Evolutionary conservation across 192 early-diverging fungal genomes (phyloP), one percentile per base, ranked within the genome.

Genomic region (Lobosporangium transversale): DNA sequence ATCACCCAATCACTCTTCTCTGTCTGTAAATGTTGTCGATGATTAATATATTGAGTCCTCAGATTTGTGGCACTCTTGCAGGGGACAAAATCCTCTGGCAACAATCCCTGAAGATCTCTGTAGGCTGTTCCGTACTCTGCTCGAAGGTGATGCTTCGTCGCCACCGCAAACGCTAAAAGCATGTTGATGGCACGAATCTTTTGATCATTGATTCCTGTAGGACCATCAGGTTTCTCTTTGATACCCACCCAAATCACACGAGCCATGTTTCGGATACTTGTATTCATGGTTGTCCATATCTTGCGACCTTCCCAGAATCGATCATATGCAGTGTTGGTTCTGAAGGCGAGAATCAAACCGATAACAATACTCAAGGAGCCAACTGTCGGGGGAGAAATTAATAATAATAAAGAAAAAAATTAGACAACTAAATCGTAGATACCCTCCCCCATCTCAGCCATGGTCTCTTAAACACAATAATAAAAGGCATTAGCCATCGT

Each of bases 251-350:
- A 93, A 42, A 92, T 79, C 27, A 90, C 70, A 18, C 94, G 81
- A 9, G 92, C 80, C 21, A 92, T 70, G 66, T 91, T 92, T 4
- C 94, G 88, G 21, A 88, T 81, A 30, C 87, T 86, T 44, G 83
- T 90, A 29, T 80, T 79, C 50, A 93, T 64, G 8, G 70, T 78
- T 21, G 79, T 81, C 90, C 92, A 96, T 18, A 88, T 66, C 49
- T 88, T 85, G 50, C 94, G 85, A 20, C 92, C 94, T 79, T 94
- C 94, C 83, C 87, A 93, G 80, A 88, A 94, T 20, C 91, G 71
- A 17, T 83, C 87, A 65, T 90, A 88, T 17, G 90, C 89, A 14
- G 89, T 89, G 81, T 93, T 94, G 61, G 90, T 92, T 66, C 94
- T 87, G 78, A 96, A 96, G 42, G 90, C 92, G 29, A 96, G 81